Percentiles rank a stretch among this genome's conserved stretches.
Conservation (phyloP, 805 yeast species). For the Isabelozyma heimii region DNA sequence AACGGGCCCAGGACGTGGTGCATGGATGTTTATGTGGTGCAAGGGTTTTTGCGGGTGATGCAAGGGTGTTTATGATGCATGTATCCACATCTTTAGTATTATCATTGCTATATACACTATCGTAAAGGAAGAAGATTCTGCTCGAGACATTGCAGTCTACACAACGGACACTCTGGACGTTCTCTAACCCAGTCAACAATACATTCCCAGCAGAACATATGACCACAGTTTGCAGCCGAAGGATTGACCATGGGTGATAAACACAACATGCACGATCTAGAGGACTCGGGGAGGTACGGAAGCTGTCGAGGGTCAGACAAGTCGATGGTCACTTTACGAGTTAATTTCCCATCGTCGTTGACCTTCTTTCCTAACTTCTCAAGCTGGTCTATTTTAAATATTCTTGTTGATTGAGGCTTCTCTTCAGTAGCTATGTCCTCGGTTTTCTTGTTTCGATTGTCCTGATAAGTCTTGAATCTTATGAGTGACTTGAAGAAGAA, state of each 20-base stretch:
- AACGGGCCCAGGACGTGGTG: too few species aligned
- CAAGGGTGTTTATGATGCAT: too few species aligned
- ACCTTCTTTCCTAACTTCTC: background rate
- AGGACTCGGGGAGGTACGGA: constrained; percentile 65
- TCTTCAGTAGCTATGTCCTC: constrained; percentile 5
- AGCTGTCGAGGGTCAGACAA: constrained; percentile 55
- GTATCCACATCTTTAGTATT: too few species aligned
- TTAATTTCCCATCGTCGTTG: background rate
- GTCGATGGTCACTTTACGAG: constrained; percentile 33
- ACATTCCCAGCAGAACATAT: constrained; percentile 89
- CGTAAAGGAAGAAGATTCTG: constrained; percentile 62
- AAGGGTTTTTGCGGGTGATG: too few species aligned
- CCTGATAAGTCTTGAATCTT: constrained; percentile 24
- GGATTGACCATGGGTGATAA: constrained; percentile 79
- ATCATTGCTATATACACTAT: constrained; percentile 9
- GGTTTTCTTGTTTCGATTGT: constrained; percentile 11
- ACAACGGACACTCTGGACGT: constrained; percentile 85
- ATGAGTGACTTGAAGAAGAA: constrained; percentile 42
- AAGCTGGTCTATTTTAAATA: constrained; percentile 3
- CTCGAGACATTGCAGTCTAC: constrained; percentile 67
- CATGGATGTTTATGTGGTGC: too few species aligned
- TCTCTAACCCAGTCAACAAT: constrained; percentile 88
- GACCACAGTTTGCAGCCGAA: constrained; percentile 87
- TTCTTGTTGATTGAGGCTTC: background rate
- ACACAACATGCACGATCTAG: constrained; percentile 83